phyloP scores from a whole-genome alignment of 208 protist genomes.

The Phytomonas francai region DNA sequence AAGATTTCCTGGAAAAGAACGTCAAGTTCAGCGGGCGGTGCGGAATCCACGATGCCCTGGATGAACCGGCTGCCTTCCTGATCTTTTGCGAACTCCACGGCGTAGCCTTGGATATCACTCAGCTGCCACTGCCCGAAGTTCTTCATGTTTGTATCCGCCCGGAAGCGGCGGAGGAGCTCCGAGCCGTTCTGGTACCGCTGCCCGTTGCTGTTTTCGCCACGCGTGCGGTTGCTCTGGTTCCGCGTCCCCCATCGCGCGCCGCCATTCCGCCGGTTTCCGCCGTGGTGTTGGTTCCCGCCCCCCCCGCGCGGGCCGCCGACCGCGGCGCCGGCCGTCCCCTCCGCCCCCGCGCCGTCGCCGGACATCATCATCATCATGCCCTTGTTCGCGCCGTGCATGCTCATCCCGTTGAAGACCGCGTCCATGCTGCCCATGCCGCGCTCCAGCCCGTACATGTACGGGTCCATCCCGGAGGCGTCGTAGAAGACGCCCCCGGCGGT shows the following conservation, averaged over 20 bases:
- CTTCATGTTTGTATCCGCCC: slow-evolving; percentile 36
- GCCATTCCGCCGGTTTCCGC: slow-evolving; percentile 15
- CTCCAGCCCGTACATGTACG: slow-evolving; percentile 11
- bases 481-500: slow-evolving; percentile 12
- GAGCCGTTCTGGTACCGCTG: slow-evolving; percentile 37
- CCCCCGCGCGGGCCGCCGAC: slow-evolving; percentile 14
- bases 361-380: slow-evolving; percentile 14
- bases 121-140: slow-evolving; percentile 50
- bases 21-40: slow-evolving; percentile 75
- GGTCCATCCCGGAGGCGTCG: slow-evolving; percentile 16
- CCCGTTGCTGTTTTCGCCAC: slow-evolving; percentile 13
- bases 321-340: slow-evolving; percentile 10
- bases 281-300: slow-evolving; percentile 2
- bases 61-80: slow-evolving; percentile 98
- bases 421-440: slow-evolving; percentile 12
- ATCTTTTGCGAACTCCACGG: slow-evolving; percentile 94
- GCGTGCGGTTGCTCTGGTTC: slow-evolving; percentile 14
- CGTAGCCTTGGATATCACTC: slow-evolving; percentile 82
- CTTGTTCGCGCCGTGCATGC: neutral
- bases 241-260: neutral
- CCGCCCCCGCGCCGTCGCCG: slow-evolving; percentile 11
- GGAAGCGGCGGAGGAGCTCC: slow-evolving; percentile 62
- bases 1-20: slow-evolving; percentile 92
- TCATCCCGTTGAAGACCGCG: neutral
- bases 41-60: slow-evolving; percentile 92